These are phyloP conservation scores for Heteromeles arbutifolia DNA, from an alignment of 306 rosid genomes.

Conservation along the genomic window DNA sequence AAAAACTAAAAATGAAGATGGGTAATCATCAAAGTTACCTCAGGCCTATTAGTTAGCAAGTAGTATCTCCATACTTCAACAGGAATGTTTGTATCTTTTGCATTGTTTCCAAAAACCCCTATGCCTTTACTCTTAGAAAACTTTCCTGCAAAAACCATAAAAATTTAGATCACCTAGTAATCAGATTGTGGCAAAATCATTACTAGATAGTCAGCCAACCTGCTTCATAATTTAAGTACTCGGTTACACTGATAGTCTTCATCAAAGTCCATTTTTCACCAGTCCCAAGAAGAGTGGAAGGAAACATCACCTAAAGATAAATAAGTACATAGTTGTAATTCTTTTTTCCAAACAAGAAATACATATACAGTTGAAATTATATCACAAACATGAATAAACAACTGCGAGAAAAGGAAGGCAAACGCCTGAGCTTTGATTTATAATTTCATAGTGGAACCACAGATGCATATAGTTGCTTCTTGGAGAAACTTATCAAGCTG, in stretches of 20 bases:
- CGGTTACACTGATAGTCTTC: slow-evolving; percentile 98
- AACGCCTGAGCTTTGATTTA: neutral
- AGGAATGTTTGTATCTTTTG: slow-evolving; percentile 83
- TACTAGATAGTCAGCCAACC: slow-evolving; percentile 29
- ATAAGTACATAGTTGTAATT: neutral
- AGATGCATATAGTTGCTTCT: neutral
- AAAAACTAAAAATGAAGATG: neutral
- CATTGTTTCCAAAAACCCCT: slow-evolving; percentile 95
- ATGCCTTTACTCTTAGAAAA: slow-evolving; percentile 93
- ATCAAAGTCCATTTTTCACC: slow-evolving; percentile 88
- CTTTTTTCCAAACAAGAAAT: neutral
- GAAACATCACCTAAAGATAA: slow-evolving; percentile 81
- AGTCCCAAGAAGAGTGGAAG: slow-evolving; percentile 87
- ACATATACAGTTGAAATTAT: neutral
- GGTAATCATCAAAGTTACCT: slow-evolving; percentile 44
- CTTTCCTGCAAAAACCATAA: slow-evolving; percentile 48
- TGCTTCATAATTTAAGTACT: slow-evolving; percentile 89
- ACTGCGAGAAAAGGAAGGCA: neutral
- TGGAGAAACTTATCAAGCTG: neutral
- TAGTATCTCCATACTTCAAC: slow-evolving; percentile 99
- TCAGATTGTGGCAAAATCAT: neutral
- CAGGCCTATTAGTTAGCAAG: slow-evolving; percentile 91
- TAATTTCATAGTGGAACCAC: no score
- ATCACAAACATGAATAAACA: neutral
- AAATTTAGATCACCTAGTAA: neutral